Evolutionary conservation across 768 basidiomycete species (phyloP), one percentile per base, ranked within the genome.

Genomic region (Rhizopogon sp.): DNA sequence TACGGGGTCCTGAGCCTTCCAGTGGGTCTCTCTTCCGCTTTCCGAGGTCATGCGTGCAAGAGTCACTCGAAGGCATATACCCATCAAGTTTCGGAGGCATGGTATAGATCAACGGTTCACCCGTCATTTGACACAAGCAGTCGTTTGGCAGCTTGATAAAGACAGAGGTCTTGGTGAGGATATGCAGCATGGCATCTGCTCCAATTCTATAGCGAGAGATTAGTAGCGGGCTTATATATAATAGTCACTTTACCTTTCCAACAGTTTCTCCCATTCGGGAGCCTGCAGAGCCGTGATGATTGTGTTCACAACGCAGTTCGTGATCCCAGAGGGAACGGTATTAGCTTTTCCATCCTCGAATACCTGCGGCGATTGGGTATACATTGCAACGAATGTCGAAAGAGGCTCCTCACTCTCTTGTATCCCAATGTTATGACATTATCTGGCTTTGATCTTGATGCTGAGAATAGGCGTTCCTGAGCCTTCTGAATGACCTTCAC

Each of bases 61-160:
- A 60, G 3, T 28, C 53, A 2, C 54, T 41, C 39, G 29, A 9
- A 31, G 40, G 47, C 39, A 71, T 56, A 25, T 56, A 54, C 20
- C 54, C 56, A 5, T 55, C 52, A 0, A 50, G 50, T 3, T 39
- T 53, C 1, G 69, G 68, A 60, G 71, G 59, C 13, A 69, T 71
- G 1, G 73, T 59, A 39, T 78, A 76, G 25, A 83, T 72, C 22
- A 96, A 66, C 0, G 89, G 85, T 37, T 76, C 74, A 4, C 95
- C 95, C 0, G 86, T 82, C 55, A 97, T 66, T 68, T 98, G 95
- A 57, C 88, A 88, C 39, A 87, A 79, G 64, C 92, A 95, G 17
- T 82, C 84, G 63, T 97, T 96, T 0, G 88, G 88, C 20, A 97
- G 70, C 2, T 87, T 74, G 14, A 88, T 64, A 66, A 93, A 98